Evolutionary conservation across 169 alveolate genomes (phyloP), one percentile per base, ranked within the genome.

Genomic region (Eimeria praecox): DNA sequence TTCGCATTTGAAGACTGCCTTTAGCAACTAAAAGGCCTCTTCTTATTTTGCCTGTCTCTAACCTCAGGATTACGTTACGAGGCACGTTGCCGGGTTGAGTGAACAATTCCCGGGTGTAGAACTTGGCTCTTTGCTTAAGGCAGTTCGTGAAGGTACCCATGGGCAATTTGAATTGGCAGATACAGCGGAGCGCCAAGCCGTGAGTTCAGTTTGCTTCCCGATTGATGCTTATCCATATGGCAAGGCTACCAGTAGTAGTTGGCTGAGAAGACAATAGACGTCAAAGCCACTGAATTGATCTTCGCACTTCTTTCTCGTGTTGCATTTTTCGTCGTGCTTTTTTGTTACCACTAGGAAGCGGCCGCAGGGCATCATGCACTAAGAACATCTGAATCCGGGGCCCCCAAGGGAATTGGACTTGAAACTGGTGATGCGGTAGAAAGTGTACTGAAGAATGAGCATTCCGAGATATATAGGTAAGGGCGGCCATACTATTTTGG

Each of bases 1-100:
- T 4, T 73, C 83, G 24, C 38, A 35, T 66, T 33, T 66, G 20
- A n/a, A 2, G 52, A 73, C 5, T 16, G 4, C 4, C 83, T 73
- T 38, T 10, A 16, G 18, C 54, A 73, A 38, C 12, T 16, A 49
- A 18, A 38, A 5, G 18, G 46, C 83, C 35, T 38, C 20, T 33
- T 33, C 20, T 5, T 52, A 73, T 18, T 38, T 1, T 14, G 46
- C 54, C 49, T 73, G 38, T 52, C 52, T 52, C 52, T 52, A 8
- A 87, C 54, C 62, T 56, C 83, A 87, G 93, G 93, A 87, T 24
- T 87, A 38, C 62, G 93, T 87, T n/a, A 40, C 82, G 42, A 59
- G 62, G 64, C 82, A 87, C 38, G 46, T 54, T 38, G 78, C 64
- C 9, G 93, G 82, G 10, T 30, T 62, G 66, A 62, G 44, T 46